Percentiles rank a stretch among this genome's conserved stretches.
phyloP scores from a whole-genome alignment of 495 filamentous ascomycete genomes.

The Penicillium chermesinum region DNA sequence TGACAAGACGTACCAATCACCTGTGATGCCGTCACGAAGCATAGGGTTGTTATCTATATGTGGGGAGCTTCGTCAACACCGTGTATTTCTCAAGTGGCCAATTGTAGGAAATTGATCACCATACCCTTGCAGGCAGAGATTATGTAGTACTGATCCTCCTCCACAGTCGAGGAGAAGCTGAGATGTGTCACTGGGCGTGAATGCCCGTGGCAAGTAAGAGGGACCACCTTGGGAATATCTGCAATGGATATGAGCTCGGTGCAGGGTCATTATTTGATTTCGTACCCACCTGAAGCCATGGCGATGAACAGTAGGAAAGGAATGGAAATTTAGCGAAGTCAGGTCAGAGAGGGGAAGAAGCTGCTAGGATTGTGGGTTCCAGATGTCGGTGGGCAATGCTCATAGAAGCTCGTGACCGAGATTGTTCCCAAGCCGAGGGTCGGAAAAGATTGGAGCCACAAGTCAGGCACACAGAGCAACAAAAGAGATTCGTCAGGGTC shows the following conservation, averaged over 20 bases:
- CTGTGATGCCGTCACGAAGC: slow-evolving; percentile 94
- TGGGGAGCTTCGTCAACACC: slow-evolving; percentile 2
- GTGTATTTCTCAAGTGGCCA: not conserved
- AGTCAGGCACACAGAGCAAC: slow-evolving; percentile 29
- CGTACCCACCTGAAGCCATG: slow-evolving; percentile 15
- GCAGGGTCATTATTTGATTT: not conserved
- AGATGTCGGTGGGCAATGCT: not conserved
- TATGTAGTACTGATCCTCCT: slow-evolving; percentile 85
- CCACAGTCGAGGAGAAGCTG: slow-evolving; percentile 82
- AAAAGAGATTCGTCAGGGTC: slow-evolving; percentile 45
- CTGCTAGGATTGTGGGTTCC: not conserved
- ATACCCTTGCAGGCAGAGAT: slow-evolving; percentile 98
- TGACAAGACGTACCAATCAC: slow-evolving; percentile 69
- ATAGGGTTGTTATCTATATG: slow-evolving; percentile 87
- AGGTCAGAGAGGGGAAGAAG: not conserved
- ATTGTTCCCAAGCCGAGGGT: not conserved
- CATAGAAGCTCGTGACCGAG: slow-evolving; percentile 2
- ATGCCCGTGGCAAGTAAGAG: slow-evolving; percentile 94
- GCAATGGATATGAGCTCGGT: not conserved
- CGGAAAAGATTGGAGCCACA: not conserved
- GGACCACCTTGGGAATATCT: slow-evolving; percentile 72
- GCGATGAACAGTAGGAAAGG: not conserved
- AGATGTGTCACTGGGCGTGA: slow-evolving; percentile 93
- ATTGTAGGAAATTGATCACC: too few relatives aligned
- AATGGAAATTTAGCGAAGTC: not conserved